Evolutionary conservation across 2,329 filamentous ascomycete genomes (phyloP).

Genomic region (Diplodia intermedia): DNA sequence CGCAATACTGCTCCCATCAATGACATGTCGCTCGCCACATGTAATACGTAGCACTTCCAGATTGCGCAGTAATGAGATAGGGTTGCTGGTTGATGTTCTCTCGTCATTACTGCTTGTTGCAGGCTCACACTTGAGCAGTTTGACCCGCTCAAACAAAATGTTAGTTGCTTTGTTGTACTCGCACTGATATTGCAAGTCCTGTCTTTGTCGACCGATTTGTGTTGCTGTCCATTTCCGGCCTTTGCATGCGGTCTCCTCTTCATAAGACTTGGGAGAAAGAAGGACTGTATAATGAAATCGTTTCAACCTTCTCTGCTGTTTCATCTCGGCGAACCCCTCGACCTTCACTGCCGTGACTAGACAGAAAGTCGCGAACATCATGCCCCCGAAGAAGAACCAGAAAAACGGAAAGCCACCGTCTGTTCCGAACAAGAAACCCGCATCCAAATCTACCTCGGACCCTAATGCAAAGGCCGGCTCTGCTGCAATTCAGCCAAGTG

Average conservation of each 20-base stretch:
- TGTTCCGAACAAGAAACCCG: too few species aligned
- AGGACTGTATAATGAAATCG: not conserved
- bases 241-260: not conserved
- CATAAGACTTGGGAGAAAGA: not conserved
- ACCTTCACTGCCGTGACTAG: not conserved
- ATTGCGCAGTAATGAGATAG: not conserved
- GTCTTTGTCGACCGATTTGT: not conserved
- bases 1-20: not conserved
- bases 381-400: not conserved
- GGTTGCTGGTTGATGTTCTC: not conserved
- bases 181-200: not conserved
- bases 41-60: not conserved
- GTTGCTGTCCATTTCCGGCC: not conserved
- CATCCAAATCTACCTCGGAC: too few species aligned
- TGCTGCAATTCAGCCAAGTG: not conserved
- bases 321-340: not conserved
- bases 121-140: not conserved
- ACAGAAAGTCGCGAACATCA: not conserved
- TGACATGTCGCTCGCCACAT: not conserved
- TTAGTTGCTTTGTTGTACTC: not conserved
- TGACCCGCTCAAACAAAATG: not conserved
- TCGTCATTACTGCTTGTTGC: not conserved
- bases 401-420: not conserved
- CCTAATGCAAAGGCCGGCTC: not conserved
- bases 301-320: not conserved